Evolutionary conservation across 352 stramenopile species (phyloP).

Genomic region (Lagenidium sp.): DNA sequence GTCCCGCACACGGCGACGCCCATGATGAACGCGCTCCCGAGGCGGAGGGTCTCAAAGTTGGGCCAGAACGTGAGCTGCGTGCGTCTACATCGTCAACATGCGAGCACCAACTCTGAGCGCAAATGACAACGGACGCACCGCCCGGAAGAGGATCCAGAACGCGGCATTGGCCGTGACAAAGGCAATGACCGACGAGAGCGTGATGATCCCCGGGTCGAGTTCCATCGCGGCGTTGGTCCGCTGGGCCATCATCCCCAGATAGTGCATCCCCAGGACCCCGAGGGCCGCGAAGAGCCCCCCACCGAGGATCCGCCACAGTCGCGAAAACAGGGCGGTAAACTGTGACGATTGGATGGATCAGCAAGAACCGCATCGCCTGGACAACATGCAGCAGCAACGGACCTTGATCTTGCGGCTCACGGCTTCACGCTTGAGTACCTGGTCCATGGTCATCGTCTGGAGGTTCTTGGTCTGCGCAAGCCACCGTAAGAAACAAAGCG

Average conservation of each 20-base stretch:
- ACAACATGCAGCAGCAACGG: neutral
- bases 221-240: slow-evolving; percentile 28
- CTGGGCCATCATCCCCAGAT: slow-evolving; percentile 64
- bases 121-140: no score
- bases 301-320: slow-evolving; percentile 34
- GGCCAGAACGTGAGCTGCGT: slow-evolving; percentile 54
- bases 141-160: slow-evolving; percentile 67
- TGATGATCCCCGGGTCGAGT: slow-evolving; percentile 29
- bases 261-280: slow-evolving; percentile 66
- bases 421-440: slow-evolving; percentile 38
- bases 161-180: slow-evolving; percentile 45
- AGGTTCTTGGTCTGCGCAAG: slow-evolving; percentile 22
- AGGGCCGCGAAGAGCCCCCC: slow-evolving; percentile 41
- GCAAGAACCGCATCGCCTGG: neutral
- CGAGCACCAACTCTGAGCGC: no score
- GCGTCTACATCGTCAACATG: no score
- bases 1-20: slow-evolving; percentile 59
- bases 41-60: slow-evolving; percentile 35
- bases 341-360: neutral
- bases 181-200: slow-evolving; percentile 37
- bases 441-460: slow-evolving; percentile 27
- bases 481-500: slow-evolving; percentile 2
- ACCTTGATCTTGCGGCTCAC: slow-evolving; percentile 34
- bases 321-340: slow-evolving; percentile 50
- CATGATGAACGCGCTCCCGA: slow-evolving; percentile 61